Base-by-base conservation (phyloP, 1,284 basidiomycete species). In the Coriolopsis trogii region DNA sequence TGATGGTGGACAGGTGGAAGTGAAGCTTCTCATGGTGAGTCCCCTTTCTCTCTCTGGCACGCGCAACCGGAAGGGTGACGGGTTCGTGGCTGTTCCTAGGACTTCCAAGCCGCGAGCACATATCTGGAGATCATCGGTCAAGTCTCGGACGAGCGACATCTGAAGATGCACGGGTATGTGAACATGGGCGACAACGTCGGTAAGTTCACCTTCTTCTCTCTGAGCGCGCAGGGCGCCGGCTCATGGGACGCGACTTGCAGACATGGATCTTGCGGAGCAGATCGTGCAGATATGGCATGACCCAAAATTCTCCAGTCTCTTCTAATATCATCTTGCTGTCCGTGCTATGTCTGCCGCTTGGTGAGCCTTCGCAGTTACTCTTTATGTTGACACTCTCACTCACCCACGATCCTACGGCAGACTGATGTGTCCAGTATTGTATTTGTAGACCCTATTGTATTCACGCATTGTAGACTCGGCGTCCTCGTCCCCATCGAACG, bases 81-180 rank as follows among this genome's bases (percentile, higher is more conserved):
- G 8, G n/a, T 15, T 1, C 20, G 4, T 23, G 6, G 29, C 37
- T 48, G 15, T 21, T 16, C 9, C 13, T 61, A 87, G 83, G 75
- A 75, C 48, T 69, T 75, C 36, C 67, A 74, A 31, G 69, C 86
- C 41, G 68, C 70, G 0, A 82, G 82, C 40, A 72, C 77, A 6
- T 93, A 75, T 54, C 74, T 91, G 39, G 93, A 95, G 69, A 72
- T 95, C 46, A 79, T 95, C 37, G 93, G 91, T 7, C 79, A 69
- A 5, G 90, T 88, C 7, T 54, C 76, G 26, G 79, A 85, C 50
- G 74, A 81, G 30, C 75, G 81, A 18, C 82, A 78, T 0, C 70
- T 95, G 51, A 85, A 82, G 61, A 80, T 87, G 65, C 64, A 85
- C 60, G 77, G 75, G 0, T 79, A 77, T 55, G 78, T 88, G 51